Evolutionary conservation across 140 eudicot species (phyloP).

Genomic region (Anethum foeniculum): DNA sequence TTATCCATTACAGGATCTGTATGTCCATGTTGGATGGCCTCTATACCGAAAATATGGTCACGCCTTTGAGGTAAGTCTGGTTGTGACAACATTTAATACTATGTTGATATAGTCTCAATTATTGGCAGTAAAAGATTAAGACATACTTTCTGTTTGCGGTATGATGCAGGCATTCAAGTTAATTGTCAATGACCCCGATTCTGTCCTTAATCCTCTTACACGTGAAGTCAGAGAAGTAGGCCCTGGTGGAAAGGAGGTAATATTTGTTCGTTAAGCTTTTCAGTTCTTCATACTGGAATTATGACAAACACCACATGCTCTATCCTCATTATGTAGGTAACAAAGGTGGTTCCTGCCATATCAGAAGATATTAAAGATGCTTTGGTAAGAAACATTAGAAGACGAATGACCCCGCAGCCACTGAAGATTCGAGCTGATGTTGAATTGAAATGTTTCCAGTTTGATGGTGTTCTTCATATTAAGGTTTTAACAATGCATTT

Average conservation of each 20-base stretch:
- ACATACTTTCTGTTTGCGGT: background rate
- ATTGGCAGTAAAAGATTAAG: background rate
- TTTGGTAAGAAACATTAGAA: constrained; percentile 48
- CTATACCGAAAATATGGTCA: constrained; percentile 66
- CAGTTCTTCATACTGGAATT: background rate
- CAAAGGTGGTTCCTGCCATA: constrained; percentile 57
- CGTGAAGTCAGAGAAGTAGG: constrained; percentile 56
- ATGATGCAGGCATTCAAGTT: constrained; percentile 50
- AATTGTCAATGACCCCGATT: constrained; percentile 53
- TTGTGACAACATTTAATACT: background rate
- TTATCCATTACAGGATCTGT: constrained; percentile 58
- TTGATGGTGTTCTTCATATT: constrained; percentile 68
- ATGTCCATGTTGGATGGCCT: constrained; percentile 73
- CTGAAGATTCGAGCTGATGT: constrained; percentile 64
- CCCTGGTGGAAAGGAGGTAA: constrained; percentile 64
- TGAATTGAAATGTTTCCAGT: constrained; percentile 63
- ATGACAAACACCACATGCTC: background rate
- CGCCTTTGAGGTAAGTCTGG: constrained; percentile 54
- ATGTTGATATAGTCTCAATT: background rate
- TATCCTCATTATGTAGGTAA: constrained; percentile 30
- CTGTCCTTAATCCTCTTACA: constrained; percentile 48
- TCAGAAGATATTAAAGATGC: constrained; percentile 58
- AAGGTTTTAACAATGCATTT: constrained; percentile 34
- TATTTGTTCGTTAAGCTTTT: constrained; percentile 8
- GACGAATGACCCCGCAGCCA: constrained; percentile 77